Evolutionary conservation across 768 basidiomycete genomes (phyloP).

Genomic region (Strobilomyces confusus): DNA sequence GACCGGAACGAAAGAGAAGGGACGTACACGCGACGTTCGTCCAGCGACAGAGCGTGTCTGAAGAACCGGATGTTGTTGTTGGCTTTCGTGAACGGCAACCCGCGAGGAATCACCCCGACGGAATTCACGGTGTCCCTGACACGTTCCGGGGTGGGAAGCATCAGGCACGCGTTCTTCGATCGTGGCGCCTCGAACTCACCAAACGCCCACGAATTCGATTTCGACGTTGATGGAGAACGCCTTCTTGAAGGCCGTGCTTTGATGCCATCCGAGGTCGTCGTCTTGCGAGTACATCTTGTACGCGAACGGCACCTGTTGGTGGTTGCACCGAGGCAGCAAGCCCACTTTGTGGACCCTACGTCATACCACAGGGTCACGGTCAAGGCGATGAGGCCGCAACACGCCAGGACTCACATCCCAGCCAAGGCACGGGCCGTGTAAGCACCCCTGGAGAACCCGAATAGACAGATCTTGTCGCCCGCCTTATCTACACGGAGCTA

Average conservation of each 20-base stretch:
- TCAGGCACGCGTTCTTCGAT: background rate
- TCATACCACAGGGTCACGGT: background rate
- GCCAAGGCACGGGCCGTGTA: slow-evolving; percentile 66
- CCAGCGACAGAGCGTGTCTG: slow-evolving; percentile 67
- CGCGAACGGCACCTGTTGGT: slow-evolving; percentile 77
- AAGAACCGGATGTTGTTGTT: slow-evolving; percentile 61
- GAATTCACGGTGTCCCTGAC: slow-evolving; percentile 68
- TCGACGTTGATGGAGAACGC: too few species aligned
- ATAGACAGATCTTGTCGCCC: slow-evolving; percentile 76
- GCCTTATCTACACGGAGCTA: slow-evolving; percentile 45
- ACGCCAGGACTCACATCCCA: slow-evolving; percentile 55
- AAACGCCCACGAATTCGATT: slow-evolving; percentile 72
- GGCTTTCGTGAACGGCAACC: slow-evolving; percentile 61
- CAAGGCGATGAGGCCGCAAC: too few species aligned
- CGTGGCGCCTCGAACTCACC: slow-evolving; percentile 34
- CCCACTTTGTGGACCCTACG: slow-evolving; percentile 66
- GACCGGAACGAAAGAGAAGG: slow-evolving; percentile 13
- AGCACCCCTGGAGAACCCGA: slow-evolving; percentile 80
- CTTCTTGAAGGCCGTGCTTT: slow-evolving; percentile 70
- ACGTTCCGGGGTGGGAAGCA: background rate
- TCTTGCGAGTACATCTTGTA: slow-evolving; percentile 59
- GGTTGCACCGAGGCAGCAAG: slow-evolving; percentile 63
- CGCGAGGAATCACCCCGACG: slow-evolving; percentile 62
- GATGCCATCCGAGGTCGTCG: slow-evolving; percentile 55
- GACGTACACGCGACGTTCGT: slow-evolving; percentile 55